Evolutionary conservation across 345 rosid species (phyloP).

Genomic region (Gossypium arboreum): DNA sequence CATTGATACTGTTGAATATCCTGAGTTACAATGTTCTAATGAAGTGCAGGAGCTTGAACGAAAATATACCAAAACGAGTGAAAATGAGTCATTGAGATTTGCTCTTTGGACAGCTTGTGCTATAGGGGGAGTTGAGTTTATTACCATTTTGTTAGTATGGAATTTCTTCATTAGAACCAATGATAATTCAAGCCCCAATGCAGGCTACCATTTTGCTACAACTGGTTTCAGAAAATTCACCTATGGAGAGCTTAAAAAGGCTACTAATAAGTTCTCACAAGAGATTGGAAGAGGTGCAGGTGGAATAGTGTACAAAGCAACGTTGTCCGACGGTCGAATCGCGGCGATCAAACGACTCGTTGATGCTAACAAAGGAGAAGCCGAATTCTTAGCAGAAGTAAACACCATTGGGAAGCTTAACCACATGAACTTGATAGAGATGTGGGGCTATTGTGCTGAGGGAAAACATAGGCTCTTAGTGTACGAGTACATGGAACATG

Average conservation of each 20-base stretch:
- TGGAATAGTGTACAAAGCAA: conserved; percentile 29
- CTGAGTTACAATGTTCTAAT: conserved; percentile 18
- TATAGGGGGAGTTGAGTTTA: conserved; percentile 8
- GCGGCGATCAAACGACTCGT: conserved; percentile 25
- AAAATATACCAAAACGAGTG: neutral
- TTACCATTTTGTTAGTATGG: neutral
- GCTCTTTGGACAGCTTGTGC: neutral
- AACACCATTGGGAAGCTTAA: conserved; percentile 18
- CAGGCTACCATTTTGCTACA: conserved; percentile 16
- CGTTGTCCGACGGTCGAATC: conserved; percentile 13
- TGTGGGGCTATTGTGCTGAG: conserved; percentile 35
- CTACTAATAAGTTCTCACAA: conserved; percentile 23
- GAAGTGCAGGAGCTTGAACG: neutral
- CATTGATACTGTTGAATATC: conserved; percentile 19
- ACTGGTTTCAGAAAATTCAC: conserved; percentile 27
- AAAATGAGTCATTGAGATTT: neutral
- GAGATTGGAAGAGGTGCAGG: conserved; percentile 35
- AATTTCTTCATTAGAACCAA: neutral
- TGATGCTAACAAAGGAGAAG: conserved; percentile 28
- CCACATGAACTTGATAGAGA: conserved; percentile 33
- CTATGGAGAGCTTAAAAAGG: conserved; percentile 29
- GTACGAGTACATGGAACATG: conserved; percentile 24
- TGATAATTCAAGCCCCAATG: neutral
- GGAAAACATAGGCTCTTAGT: conserved; percentile 28
- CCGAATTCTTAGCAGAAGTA: conserved; percentile 36